A percentile compares a stretch with the other conserved stretches of the same genome.
Evolutionary conservation across 2,329 filamentous ascomycete genomes (phyloP).

Genomic region (Phaeosphaeria sp.): DNA sequence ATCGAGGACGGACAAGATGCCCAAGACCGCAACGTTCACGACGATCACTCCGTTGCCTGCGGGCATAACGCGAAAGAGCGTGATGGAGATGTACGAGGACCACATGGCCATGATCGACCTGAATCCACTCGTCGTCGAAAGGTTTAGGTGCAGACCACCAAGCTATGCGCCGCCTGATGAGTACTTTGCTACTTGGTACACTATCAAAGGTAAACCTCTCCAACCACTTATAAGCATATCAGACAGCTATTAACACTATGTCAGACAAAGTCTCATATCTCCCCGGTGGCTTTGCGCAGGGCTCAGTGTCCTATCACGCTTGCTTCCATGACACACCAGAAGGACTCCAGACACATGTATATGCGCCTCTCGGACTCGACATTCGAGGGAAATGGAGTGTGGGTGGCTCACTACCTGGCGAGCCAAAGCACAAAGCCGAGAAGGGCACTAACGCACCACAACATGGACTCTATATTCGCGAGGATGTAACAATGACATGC

Average conservation of each 20-base stretch:
- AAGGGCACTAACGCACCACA: slow-evolving; percentile 69
- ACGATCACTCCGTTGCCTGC: slow-evolving; percentile 78
- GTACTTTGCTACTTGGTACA: slow-evolving; percentile 75
- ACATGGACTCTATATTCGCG: slow-evolving; percentile 78
- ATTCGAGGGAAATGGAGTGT: slow-evolving; percentile 81
- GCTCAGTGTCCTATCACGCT: slow-evolving; percentile 77
- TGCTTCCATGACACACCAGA: slow-evolving; percentile 77
- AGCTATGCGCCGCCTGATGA: slow-evolving; percentile 73
- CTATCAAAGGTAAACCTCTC: slow-evolving; percentile 44
- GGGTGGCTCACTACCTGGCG: slow-evolving; percentile 73
- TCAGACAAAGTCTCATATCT: slow-evolving; percentile 75
- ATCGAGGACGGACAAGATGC: slow-evolving; percentile 59
- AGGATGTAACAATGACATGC: slow-evolving; percentile 84
- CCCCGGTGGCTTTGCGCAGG: slow-evolving; percentile 68
- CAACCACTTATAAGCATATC: not conserved
- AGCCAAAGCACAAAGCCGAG: slow-evolving; percentile 70
- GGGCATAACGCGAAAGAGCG: slow-evolving; percentile 71
- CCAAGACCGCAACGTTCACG: slow-evolving; percentile 74
- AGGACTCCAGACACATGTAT: slow-evolving; percentile 82
- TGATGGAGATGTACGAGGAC: slow-evolving; percentile 76
- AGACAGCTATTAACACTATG: slow-evolving; percentile 9
- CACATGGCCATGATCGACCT: slow-evolving; percentile 86
- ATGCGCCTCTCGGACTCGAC: slow-evolving; percentile 81
- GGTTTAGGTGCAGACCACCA: slow-evolving; percentile 72
- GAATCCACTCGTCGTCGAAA: slow-evolving; percentile 80